Conservation (phyloP, 306 rosid species). For the Notholithocarpus densiflorus region DNA sequence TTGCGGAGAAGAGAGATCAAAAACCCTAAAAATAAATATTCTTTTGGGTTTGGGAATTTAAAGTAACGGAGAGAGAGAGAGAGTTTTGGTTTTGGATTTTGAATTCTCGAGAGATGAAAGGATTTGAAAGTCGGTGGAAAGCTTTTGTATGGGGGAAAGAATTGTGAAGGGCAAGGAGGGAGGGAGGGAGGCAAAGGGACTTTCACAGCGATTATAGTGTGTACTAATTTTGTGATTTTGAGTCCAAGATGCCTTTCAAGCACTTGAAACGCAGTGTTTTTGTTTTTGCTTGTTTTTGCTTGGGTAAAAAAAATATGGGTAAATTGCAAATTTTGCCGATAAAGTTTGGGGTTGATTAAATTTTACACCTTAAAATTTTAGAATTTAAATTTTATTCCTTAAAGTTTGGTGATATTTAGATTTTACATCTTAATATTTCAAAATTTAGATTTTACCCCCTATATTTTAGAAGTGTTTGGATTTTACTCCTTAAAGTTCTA, state of each 20-base stretch:
- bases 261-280: neutral
- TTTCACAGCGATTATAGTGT: too few relatives aligned
- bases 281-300: neutral
- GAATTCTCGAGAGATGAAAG: neutral
- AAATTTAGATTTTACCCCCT: too few relatives aligned
- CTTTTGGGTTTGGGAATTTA: neutral
- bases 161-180: neutral
- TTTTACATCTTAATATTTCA: fast-evolving
- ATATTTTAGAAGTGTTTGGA: too few relatives aligned
- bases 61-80: neutral
- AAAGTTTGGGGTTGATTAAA: fast-evolving
- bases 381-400: fast-evolving
- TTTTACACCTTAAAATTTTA: fast-evolving
- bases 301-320: too few relatives aligned
- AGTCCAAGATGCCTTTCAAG: too few relatives aligned
- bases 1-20: neutral
- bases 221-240: too few relatives aligned
- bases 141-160: neutral
- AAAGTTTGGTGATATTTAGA: fast-evolving
- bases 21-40: neutral
- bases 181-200: neutral
- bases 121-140: neutral
- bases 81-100: neutral
- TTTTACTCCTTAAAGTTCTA: too few relatives aligned
- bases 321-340: too few relatives aligned